Percentiles rank a stretch among this genome's conserved stretches.
Evolutionary conservation across 2,329 filamentous ascomycete genomes (phyloP).

Genomic region (Amauroascus niger): DNA sequence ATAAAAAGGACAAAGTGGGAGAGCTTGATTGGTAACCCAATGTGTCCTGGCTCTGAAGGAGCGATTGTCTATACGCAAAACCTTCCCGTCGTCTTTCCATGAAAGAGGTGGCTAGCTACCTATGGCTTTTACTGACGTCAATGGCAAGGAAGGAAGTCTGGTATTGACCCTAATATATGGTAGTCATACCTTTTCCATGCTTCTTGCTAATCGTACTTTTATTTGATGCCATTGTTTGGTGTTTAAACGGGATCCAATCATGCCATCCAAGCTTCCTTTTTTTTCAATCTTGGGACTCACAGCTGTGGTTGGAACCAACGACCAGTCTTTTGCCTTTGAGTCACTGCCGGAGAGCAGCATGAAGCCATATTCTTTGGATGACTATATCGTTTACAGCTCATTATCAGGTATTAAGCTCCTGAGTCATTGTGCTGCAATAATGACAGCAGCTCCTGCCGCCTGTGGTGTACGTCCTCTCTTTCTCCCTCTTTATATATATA

Average conservation of each 20-base stretch:
- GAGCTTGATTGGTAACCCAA: too few relatives aligned
- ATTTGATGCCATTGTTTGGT: neutral
- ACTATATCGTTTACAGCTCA: neutral
- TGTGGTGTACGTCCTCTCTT: neutral
- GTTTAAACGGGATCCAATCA: too few relatives aligned
- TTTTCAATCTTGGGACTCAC: too few relatives aligned
- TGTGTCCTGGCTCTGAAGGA: too few relatives aligned
- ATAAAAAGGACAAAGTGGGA: too few relatives aligned
- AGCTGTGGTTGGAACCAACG: too few relatives aligned
- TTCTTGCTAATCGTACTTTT: too few relatives aligned
- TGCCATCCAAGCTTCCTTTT: too few relatives aligned
- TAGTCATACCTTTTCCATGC: too few relatives aligned
- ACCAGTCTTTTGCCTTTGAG: too few relatives aligned
- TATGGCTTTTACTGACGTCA: neutral
- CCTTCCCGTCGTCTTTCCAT: neutral
- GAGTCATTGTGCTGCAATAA: neutral
- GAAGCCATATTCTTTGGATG: neutral
- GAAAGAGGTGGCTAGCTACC: neutral
- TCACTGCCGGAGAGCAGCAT: neutral
- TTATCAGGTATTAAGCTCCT: neutral
- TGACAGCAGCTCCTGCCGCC: neutral
- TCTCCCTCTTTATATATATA: neutral
- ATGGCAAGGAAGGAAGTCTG: neutral
- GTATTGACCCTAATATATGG: neutral
- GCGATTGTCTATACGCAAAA: too few relatives aligned